phyloP scores from a whole-genome alignment of 208 protist species.

The Wallacemonas sp. region DNA sequence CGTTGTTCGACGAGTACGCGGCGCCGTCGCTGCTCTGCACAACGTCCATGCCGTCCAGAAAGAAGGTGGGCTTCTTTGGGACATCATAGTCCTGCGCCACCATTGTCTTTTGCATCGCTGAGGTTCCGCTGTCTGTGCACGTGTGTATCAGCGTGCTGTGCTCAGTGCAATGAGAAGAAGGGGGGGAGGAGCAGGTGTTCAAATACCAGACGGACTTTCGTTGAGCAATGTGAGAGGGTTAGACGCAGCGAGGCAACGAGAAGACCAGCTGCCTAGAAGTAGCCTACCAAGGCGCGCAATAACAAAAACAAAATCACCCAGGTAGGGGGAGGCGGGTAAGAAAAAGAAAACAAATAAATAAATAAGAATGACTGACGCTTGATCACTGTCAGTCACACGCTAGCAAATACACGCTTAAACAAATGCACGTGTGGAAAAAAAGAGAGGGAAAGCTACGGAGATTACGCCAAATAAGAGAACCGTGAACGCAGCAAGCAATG shows the following conservation, averaged over 20 bases:
- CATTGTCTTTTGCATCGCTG: constrained; percentile 34
- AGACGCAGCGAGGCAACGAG: no score
- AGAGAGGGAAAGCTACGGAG: background rate
- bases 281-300: no score
- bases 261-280: no score
- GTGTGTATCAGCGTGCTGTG: no score
- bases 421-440: background rate
- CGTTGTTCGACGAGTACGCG: constrained; percentile 73
- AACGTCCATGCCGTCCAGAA: constrained; percentile 73
- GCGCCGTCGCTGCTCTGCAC: constrained; percentile 75
- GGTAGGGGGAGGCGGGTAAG: background rate
- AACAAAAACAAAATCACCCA: no score
- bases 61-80: constrained; percentile 80
- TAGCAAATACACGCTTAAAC: constrained; percentile 3
- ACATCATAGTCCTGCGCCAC: constrained; percentile 87
- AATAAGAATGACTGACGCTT: no score
- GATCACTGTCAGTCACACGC: no score
- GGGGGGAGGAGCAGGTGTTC: background rate
- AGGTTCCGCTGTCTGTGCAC: no score
- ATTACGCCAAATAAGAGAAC: background rate
- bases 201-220: no score
- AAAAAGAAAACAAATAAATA: constrained; percentile 8
- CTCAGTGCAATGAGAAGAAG: no score
- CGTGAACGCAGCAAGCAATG: no score
- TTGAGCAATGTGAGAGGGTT: no score